phyloP scores from a whole-genome alignment of 495 filamentous ascomycete genomes.

The Amorphotheca resinae region DNA sequence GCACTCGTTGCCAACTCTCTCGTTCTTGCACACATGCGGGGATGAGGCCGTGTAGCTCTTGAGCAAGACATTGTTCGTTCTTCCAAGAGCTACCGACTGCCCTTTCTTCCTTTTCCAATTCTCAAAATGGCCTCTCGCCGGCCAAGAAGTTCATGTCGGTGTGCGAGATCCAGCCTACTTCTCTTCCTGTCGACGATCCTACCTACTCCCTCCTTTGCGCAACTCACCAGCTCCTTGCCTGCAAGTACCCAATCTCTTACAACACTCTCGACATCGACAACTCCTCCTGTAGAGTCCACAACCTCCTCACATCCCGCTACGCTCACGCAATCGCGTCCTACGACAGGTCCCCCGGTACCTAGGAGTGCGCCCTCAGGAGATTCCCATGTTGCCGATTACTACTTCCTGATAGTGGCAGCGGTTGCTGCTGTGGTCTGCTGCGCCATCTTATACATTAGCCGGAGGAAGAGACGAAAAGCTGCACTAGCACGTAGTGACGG shows the following conservation, averaged over 20 bases:
- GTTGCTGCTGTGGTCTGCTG: slow-evolving; percentile 19
- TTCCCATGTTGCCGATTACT: slow-evolving; percentile 23
- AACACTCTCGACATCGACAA: slow-evolving; percentile 2
- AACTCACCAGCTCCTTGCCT: slow-evolving; percentile 5
- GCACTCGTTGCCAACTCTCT: no score
- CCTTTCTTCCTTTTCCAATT: not conserved
- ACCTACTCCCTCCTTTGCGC: slow-evolving; percentile 10
- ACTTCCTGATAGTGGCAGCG: slow-evolving; percentile 18
- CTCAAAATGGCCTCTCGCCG: slow-evolving; percentile 4
- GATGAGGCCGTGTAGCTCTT: no score
- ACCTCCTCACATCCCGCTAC: not conserved
- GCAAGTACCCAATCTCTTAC: not conserved
- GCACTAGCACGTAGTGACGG: slow-evolving; percentile 2
- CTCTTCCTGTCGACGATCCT: slow-evolving; percentile 13
- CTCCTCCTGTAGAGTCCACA: not conserved
- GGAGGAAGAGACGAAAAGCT: slow-evolving; percentile 12
- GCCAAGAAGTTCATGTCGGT: slow-evolving; percentile 3
- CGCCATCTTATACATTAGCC: slow-evolving; percentile 17
- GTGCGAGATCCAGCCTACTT: slow-evolving; percentile 7
- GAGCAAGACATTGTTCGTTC: not conserved
- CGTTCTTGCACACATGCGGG: no score
- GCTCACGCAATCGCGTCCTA: slow-evolving; percentile 3
- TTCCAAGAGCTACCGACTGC: not conserved
- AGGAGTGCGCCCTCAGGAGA: not conserved
- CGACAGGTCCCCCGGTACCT: slow-evolving; percentile 4